Base-by-base conservation (phyloP, 1,139 yeast species). In the Geotrichum phurueaensis region DNA sequence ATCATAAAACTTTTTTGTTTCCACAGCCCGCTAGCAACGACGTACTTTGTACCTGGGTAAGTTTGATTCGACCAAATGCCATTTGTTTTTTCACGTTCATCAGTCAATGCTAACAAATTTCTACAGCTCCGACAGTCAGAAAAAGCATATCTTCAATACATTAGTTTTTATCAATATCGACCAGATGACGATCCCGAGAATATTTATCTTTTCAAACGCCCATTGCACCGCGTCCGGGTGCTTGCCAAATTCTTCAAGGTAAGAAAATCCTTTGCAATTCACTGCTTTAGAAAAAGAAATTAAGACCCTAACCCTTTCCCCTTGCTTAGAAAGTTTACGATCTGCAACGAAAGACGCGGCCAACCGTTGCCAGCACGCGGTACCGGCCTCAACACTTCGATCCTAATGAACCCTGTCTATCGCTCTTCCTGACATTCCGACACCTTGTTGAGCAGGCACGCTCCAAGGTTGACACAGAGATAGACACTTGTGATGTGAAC, bases 141-240 rank as follows among this genome's bases (percentile, higher is more conserved):
- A 10, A 23, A 31, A 15, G 58, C 62, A 13, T 61, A 61, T 22
- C 36, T 36, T 4, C 7, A 25, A 27, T 80, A 79, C 63, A 65
- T 76, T 49, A 62, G 66, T 10, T 61, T 65, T 22, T 79, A 77
- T 67, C 65, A 62, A 33, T 66, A 73, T 48, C 71, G 71, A 52
- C 63, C 70, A 0, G 72, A 72, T 45, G 78, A 76, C 47, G 62
- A 76, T 1, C 72, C 74, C 3, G 68, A 74, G 3, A 75, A 74
- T 61, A 66, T 73, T 18, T 70, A 70, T 48, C 66, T 78, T 29
- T 73, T 74, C 58, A 74, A 78, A 61, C 71, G 76, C n/a, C 83
- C 83, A 2, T 62, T 80, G 51, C 69, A 75, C 18, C 73, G 80
- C 60, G 66, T 79, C 25, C 67, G 74, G 13, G 72, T 74, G 49